Evolutionary conservation across 1,284 basidiomycete species (phyloP), one percentile per base, ranked within the genome.

Genomic region (Rhodotorula sp.): DNA sequence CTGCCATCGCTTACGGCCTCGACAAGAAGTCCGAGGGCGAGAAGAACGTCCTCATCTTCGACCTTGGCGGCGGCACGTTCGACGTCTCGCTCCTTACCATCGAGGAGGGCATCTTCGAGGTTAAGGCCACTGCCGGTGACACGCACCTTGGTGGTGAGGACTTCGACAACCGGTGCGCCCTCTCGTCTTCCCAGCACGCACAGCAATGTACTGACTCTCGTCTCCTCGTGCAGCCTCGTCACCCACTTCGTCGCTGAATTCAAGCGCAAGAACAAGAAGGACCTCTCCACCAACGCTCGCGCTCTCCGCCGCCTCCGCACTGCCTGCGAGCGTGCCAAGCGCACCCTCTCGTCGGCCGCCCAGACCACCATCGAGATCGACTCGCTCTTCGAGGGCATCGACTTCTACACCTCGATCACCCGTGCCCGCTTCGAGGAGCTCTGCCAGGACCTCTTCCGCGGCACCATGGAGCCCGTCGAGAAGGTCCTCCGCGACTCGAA

Each of bases 391-490:
- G 93, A 97, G 87, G 95, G 95, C 82, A 90, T 95, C 82, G 96
- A 98, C 85, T 97, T 98, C 87, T 97, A 96, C 88, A 95, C 94
- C 53, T 93, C 92, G 70, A 89, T 99, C 82, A 98, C 95, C 80
- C 94, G 95, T 87, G 96, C 96, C 69, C 92, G 94, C 82, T 99
- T 99, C 88, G 95, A 98, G 85, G 96, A 98, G 84, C 86, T 98
- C 73, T 96, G 93, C 86, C 91, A 94, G 83, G 94, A 96, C 82
- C 88, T 97, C 81, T 98, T 99, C 93, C 91, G 92, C 77, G 88
- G 89, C 80, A 98, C 96, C 69, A 89, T 98, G 82, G 94, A 98
- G 82, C 96, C 96, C 75, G 94, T 98, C 80, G 94, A 98, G 87
- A 97, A 97, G 86, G 95, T 98, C 78, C 90, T 98, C 81, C 91